A percentile compares a stretch with the other conserved stretches of the same genome.
phyloP scores from a whole-genome alignment of 225 moss, liverwort and hornwort species.

The Sphagnum tenellum region DNA sequence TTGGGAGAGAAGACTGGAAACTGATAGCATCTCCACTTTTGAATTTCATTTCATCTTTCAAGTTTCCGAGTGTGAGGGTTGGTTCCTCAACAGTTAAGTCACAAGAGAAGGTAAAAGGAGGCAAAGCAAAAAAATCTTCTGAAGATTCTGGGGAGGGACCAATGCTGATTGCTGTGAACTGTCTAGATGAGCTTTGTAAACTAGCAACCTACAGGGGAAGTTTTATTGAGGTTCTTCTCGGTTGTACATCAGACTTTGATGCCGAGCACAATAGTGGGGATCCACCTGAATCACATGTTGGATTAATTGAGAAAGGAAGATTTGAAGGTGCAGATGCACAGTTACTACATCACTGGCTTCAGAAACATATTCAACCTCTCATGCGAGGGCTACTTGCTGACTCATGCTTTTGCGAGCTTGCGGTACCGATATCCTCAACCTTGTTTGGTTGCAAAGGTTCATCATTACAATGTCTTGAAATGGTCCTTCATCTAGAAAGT shows the following conservation, averaged over 20 bases:
- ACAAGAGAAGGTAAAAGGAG: slow-evolving; percentile 38
- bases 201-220: slow-evolving; percentile 36
- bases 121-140: slow-evolving; percentile 46
- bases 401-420: slow-evolving; percentile 42
- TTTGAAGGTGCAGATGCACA: slow-evolving; percentile 49
- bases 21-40: slow-evolving; percentile 57
- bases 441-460: too few relatives aligned
- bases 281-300: slow-evolving; percentile 19
- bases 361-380: slow-evolving; percentile 45
- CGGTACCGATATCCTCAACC: slow-evolving; percentile 19
- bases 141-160: slow-evolving; percentile 44
- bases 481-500: too few relatives aligned
- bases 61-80: slow-evolving; percentile 15
- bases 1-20: slow-evolving; percentile 33
- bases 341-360: slow-evolving; percentile 55
- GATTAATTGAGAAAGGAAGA: slow-evolving; percentile 16
- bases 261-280: slow-evolving; percentile 28
- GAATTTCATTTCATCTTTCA: slow-evolving; percentile 38
- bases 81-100: slow-evolving; percentile 29
- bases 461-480: too few relatives aligned
- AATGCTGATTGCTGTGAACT: slow-evolving; percentile 53
- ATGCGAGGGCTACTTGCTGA: slow-evolving; percentile 39
- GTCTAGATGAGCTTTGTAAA: slow-evolving; percentile 63
- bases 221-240: slow-evolving; percentile 35
- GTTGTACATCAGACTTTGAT: neutral